Conservation (phyloP, 2,329 filamentous ascomycete species). For the Dactylellina cionopaga region DNA sequence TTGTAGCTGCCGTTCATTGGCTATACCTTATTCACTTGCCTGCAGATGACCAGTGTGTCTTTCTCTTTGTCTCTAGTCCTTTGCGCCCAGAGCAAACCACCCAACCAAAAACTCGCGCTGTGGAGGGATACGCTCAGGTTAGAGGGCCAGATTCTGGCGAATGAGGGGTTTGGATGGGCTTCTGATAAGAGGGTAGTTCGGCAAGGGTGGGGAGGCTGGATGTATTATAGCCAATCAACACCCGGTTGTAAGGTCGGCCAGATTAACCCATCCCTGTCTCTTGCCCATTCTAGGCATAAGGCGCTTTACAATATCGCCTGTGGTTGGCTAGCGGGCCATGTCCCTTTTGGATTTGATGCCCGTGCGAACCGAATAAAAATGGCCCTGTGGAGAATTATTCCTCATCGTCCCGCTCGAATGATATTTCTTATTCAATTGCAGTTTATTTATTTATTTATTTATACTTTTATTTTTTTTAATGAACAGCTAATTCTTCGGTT, state of each 20-base stretch:
- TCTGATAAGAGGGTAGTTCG: slow-evolving; percentile 44
- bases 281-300: too few species aligned
- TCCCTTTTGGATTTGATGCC: slow-evolving; percentile 18
- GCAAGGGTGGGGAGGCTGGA: too few species aligned
- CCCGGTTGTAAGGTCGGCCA: too few species aligned
- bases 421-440: slow-evolving; percentile 36
- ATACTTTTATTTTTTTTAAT: slow-evolving; percentile 7
- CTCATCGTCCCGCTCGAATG: slow-evolving; percentile 27
- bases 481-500: too few species aligned
- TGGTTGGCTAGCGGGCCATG: slow-evolving; percentile 37
- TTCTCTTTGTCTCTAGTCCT: slow-evolving; percentile 24
- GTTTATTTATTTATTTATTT: neutral
- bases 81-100: slow-evolving; percentile 11
- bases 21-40: slow-evolving; percentile 3
- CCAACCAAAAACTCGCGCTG: slow-evolving; percentile 40
- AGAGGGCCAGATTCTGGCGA: slow-evolving; percentile 31
- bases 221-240: too few species aligned
- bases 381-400: slow-evolving; percentile 34
- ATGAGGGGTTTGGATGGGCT: slow-evolving; percentile 39
- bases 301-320: slow-evolving; percentile 12
- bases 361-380: slow-evolving; percentile 44
- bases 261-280: slow-evolving; percentile 9
- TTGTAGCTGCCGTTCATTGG: slow-evolving; percentile 27
- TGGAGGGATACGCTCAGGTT: slow-evolving; percentile 30
- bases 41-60: slow-evolving; percentile 47